Evolutionary conservation across 805 yeast genomes (phyloP).

Genomic region (Candida manassasensis): DNA sequence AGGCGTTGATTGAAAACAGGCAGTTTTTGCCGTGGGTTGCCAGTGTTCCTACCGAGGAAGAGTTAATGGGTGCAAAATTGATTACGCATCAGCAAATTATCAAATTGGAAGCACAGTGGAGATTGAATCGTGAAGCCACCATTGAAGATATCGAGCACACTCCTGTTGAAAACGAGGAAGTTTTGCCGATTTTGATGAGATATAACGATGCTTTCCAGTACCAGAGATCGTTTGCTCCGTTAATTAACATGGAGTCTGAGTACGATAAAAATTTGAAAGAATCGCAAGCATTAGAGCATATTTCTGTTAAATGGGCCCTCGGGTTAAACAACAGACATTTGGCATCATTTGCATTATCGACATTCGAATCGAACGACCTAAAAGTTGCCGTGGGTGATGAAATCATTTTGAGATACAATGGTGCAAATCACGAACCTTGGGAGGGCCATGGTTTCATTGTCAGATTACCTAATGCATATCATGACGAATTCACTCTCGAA

Average conservation of each 20-base stretch:
- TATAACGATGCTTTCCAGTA: slow-evolving; percentile 82
- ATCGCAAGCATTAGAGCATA: slow-evolving; percentile 69
- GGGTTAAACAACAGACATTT: slow-evolving; percentile 61
- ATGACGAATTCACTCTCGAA: slow-evolving; percentile 71
- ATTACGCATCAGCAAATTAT: slow-evolving; percentile 62
- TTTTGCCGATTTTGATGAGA: slow-evolving; percentile 68
- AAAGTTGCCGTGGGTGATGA: slow-evolving; percentile 84
- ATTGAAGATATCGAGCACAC: slow-evolving; percentile 48
- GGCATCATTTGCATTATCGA: slow-evolving; percentile 65
- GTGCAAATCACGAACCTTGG: slow-evolving; percentile 61
- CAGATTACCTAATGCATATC: slow-evolving; percentile 60
- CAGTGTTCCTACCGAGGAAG: slow-evolving; percentile 61
- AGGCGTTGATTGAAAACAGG: slow-evolving; percentile 74
- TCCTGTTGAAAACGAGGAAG: slow-evolving; percentile 51
- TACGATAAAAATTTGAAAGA: slow-evolving; percentile 71
- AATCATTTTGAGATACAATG: slow-evolving; percentile 61
- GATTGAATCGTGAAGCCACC: slow-evolving; percentile 64
- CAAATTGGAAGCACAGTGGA: slow-evolving; percentile 78
- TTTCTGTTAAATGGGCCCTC: slow-evolving; percentile 68
- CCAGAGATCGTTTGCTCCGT: slow-evolving; percentile 79
- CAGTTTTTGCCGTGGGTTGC: slow-evolving; percentile 82
- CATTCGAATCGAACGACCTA: slow-evolving; percentile 59
- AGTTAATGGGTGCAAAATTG: slow-evolving; percentile 48
- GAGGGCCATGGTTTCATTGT: slow-evolving; percentile 67
- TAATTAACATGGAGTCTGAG: slow-evolving; percentile 77